Evolutionary conservation across 2,329 filamentous ascomycete species (phyloP), one percentile per base, ranked within the genome.

Genomic region (Ascochyta viciae-villosae): DNA sequence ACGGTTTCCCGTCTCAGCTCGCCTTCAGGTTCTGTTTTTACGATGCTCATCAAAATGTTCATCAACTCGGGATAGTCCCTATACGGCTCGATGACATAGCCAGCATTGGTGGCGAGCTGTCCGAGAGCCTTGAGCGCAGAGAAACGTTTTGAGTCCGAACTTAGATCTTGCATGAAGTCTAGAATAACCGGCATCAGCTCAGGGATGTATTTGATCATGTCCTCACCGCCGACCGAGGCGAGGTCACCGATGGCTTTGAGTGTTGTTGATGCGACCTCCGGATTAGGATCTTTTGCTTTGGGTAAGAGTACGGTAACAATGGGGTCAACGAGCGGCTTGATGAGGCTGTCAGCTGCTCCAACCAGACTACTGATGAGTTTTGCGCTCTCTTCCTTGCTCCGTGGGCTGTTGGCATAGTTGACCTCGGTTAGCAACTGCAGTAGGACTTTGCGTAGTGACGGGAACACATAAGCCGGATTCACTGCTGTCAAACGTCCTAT

Each of bases 391-490:
- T 98, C 94, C 76, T 98, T 98, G 76, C 94, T 96, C 42, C 92
- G 87, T 7, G 94, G 85, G 47, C 94, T 95, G 73, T 96, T 96
- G 6, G 95, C 96, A 69, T 97, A 98, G 67, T 96, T 93, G 22
- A 99, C 89, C 69, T 97, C 94, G 0, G 95, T 99, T 58, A 99
- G 84, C 75, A 99, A 88, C 76, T 99, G 96, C 55, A 99, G 93
- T 24, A 99, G 85, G 6, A 96, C 90, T 77, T 99, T 99, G 60
- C 95, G 89, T 35, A 99, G 78, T 0, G 95, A 96, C 1, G 96
- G 95, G 68, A 99, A 96, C 64, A 99, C 93, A 76, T 99, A 99
- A 54, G 96, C 96, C 1, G 95, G 96, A 63, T 99, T 99, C 63
- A 92, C 89, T 48, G 87, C 85, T 0, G 95, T 96, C 53, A 99